A percentile compares a stretch with the other conserved stretches of the same genome.
Evolutionary conservation across 495 filamentous ascomycete genomes (phyloP).

Genomic region (Penicillium herquei): DNA sequence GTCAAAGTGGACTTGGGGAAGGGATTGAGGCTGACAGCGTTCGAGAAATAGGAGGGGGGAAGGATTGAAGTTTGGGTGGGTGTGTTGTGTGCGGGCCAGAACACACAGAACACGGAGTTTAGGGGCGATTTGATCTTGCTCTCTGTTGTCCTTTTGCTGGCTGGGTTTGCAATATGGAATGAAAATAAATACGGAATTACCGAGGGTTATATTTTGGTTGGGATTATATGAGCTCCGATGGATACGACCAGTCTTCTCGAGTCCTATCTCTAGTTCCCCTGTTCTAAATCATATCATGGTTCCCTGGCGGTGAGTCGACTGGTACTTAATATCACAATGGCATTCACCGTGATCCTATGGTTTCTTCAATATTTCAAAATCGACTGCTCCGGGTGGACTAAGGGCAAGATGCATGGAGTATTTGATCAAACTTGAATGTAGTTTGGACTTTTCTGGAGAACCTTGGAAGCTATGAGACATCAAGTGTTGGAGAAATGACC

Average conservation of each 20-base stretch:
- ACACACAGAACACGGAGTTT: neutral
- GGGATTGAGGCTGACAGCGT: neutral
- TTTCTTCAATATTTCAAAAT: no score
- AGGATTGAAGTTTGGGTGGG: neutral
- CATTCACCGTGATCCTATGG: no score
- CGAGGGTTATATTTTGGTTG: no score
- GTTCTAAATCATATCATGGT: slow-evolving; percentile 20
- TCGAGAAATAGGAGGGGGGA: slow-evolving; percentile 1
- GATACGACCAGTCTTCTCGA: neutral
- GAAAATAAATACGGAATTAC: no score
- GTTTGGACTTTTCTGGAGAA: no score
- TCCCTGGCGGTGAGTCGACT: slow-evolving; percentile 24
- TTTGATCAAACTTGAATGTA: no score
- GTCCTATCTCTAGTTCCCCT: neutral
- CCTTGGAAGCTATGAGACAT: no score
- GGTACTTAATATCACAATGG: slow-evolving; percentile 8
- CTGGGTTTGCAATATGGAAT: no score
- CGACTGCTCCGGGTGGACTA: no score
- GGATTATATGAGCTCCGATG: no score
- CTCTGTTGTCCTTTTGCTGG: neutral
- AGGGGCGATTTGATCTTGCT: neutral
- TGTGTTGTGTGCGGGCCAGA: slow-evolving; percentile 4
- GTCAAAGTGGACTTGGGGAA: slow-evolving; percentile 2
- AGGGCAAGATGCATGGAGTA: no score
- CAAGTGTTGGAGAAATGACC: no score